Evolutionary conservation across 116 monocot species (phyloP), one percentile per base, ranked within the genome.

Genomic region (Phalaenopsis hybrid): DNA sequence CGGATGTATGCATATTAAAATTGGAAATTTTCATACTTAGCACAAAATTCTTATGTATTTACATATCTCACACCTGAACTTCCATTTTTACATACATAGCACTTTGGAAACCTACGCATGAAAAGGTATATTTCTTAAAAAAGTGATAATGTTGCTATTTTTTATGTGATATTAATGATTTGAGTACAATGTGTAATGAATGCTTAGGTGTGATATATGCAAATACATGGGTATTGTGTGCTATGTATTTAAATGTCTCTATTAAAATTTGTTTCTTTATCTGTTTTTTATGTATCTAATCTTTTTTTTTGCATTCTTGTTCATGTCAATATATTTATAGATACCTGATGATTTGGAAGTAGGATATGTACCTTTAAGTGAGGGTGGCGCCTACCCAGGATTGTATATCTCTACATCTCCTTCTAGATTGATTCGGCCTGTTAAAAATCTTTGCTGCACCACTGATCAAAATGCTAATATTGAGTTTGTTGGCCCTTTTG

Each of bases 401-500:
- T 72, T 97, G 58, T 97, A 97, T 68, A 82, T 97, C 70, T 94
- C 91, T 84, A 94, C 91, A 25, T 89, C 88, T 91, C 91, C 97
- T 48, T 88, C 97, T 44, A 94, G 97, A 88, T 90, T 97, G 83
- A 16, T 92, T 77, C 92, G 97, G 5, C 97, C 97, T 55, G 92
- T 97, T 67, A 91, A 81, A 81, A 97, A 89, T 85, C 83, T 93
- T 74, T 86, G 83, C 20, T 59, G 57, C 78, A 23, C 34, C 49
- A 44, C 83, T 58, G 80, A 81, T 51, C 82, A 63, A 68, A 69
- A 81, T 83, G 43, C 76, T 25, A 77, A 65, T 81, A 87, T 97
- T 79, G 97, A 97, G 85, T 86, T 94, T 65, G 93, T 97, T 84
- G 97, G 94, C 33, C 94, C 97, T 41, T 97, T 97, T 90, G 97